Conservation (phyloP, 768 basidiomycete genomes). For the Lentinula detonsa region DNA sequence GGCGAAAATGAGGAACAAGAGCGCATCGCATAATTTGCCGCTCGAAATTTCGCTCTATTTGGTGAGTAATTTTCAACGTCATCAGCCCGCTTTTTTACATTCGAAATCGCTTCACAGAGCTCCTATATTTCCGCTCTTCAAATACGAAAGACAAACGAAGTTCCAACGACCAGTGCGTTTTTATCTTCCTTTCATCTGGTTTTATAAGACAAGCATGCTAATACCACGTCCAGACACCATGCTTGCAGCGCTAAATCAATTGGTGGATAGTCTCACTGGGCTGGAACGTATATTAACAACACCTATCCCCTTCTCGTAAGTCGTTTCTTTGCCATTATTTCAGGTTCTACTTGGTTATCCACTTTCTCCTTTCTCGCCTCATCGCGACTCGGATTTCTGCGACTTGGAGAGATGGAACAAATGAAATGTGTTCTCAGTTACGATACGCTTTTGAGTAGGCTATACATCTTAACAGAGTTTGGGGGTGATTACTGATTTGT, state of each 20-base stretch:
- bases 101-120: constrained; percentile 34
- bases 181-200: background rate
- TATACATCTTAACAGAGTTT: background rate
- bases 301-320: constrained; percentile 71
- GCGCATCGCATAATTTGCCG: constrained; percentile 56
- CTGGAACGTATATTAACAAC: constrained; percentile 71
- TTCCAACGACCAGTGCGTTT: constrained; percentile 54
- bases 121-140: constrained; percentile 63
- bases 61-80: constrained; percentile 26
- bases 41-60: constrained; percentile 66
- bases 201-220: background rate
- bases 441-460: too few species aligned
- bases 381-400: too few species aligned
- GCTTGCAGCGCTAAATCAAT: constrained; percentile 40
- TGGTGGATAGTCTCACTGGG: constrained; percentile 62
- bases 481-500: background rate
- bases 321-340: background rate
- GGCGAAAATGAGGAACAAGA: constrained; percentile 40
- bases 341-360: background rate
- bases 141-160: constrained; percentile 46
- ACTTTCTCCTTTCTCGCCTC: background rate
- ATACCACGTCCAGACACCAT: constrained; percentile 32
- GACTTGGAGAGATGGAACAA: too few species aligned
- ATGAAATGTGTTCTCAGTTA: too few species aligned
- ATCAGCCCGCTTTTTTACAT: background rate